Percentiles rank a stretch among this genome's conserved stretches.
These are phyloP conservation scores for Acer negundo DNA, from an alignment of 345 rosid species.

Conservation along the genomic window DNA sequence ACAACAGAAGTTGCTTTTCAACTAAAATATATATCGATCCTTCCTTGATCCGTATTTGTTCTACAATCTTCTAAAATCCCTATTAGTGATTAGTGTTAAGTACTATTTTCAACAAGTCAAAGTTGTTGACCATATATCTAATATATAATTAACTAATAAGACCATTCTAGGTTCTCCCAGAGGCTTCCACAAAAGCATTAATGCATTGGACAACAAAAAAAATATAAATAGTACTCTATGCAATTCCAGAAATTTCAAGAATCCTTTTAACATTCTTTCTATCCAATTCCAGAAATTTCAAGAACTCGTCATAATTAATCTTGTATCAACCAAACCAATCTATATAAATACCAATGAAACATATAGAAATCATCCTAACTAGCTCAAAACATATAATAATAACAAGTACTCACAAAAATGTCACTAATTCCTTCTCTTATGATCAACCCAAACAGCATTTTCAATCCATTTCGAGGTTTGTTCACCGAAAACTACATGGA, in stretches of 20 bases:
- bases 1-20: no score
- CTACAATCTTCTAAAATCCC: neutral
- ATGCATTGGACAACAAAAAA: no score
- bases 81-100: no score
- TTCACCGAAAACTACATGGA: neutral
- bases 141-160: neutral
- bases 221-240: neutral
- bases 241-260: conserved; percentile 6
- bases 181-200: neutral
- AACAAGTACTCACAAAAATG: conserved; percentile 3
- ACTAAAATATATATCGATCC: neutral
- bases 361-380: neutral
- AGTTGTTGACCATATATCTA: no score
- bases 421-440: conserved; percentile 12
- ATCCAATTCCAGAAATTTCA: conserved; percentile 13
- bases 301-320: neutral
- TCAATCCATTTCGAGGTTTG: conserved; percentile 8
- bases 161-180: neutral
- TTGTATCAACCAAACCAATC: neutral
- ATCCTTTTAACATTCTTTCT: neutral
- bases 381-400: neutral
- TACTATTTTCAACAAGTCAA: no score
- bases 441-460: neutral
- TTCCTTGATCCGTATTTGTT: neutral
- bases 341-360: neutral